Evolutionary conservation across 768 basidiomycete species (phyloP).

Genomic region (Suillus sp.): DNA sequence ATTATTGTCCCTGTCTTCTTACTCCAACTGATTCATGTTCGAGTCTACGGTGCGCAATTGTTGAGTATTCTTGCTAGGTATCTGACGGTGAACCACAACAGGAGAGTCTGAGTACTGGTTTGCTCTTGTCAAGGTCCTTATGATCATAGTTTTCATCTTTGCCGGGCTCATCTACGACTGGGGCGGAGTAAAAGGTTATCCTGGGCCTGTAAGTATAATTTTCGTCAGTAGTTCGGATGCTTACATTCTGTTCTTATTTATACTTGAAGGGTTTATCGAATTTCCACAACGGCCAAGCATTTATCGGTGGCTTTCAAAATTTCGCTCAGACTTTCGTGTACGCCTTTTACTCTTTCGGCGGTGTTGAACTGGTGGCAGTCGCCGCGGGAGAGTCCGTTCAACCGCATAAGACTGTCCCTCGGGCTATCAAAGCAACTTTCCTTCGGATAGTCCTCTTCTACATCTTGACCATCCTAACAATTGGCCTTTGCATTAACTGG

Average conservation of each 20-base stretch:
- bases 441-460: conserved; percentile 68
- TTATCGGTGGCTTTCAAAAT: conserved; percentile 53
- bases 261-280: conserved; percentile 48
- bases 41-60: conserved; percentile 51
- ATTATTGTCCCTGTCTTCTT: conserved; percentile 56
- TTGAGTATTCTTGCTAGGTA: background rate
- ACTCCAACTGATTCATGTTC: conserved; percentile 56
- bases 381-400: conserved; percentile 71
- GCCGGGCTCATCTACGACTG: conserved; percentile 65
- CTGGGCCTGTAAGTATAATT: conserved; percentile 50
- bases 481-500: conserved; percentile 66
- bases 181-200: conserved; percentile 58
- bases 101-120: conserved; percentile 68
- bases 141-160: conserved; percentile 63
- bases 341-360: conserved; percentile 71
- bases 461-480: conserved; percentile 62
- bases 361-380: conserved; percentile 69
- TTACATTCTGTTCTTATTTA: background rate
- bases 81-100: conserved; percentile 20
- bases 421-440: conserved; percentile 69
- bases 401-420: conserved; percentile 63
- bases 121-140: conserved; percentile 62
- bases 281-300: conserved; percentile 51
- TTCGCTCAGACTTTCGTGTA: conserved; percentile 65
- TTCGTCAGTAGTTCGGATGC: background rate